phyloP scores from a whole-genome alignment of 495 filamentous ascomycete species.

The Podospora australis region DNA sequence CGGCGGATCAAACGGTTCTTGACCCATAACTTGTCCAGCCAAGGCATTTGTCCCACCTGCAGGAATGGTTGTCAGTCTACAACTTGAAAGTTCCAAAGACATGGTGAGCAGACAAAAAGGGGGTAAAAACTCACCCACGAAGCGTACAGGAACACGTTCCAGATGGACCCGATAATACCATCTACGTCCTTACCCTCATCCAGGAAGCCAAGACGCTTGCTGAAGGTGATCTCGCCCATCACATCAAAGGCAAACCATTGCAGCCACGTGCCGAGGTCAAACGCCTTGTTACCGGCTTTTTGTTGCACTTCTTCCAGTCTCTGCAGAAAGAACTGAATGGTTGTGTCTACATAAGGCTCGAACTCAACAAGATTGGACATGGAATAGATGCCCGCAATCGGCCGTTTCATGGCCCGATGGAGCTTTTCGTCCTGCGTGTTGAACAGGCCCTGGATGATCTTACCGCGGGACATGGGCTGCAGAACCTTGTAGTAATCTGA shows the following conservation, averaged over 20 bases:
- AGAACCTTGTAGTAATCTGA: slow-evolving; percentile 13
- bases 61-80: background rate
- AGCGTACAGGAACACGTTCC: slow-evolving; percentile 8
- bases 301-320: slow-evolving; percentile 3
- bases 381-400: slow-evolving; percentile 10
- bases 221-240: slow-evolving; percentile 18
- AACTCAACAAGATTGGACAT: slow-evolving; percentile 14
- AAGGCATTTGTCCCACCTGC: slow-evolving; percentile 12
- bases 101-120: too few species aligned
- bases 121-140: background rate
- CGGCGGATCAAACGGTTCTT: slow-evolving; percentile 7
- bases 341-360: slow-evolving; percentile 11
- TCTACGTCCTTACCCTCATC: slow-evolving; percentile 13
- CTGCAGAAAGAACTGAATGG: slow-evolving; percentile 7
- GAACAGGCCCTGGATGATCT: slow-evolving; percentile 14
- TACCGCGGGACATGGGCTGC: slow-evolving; percentile 11
- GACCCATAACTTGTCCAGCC: slow-evolving; percentile 8
- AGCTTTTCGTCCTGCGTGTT: slow-evolving; percentile 20
- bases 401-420: slow-evolving; percentile 12
- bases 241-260: slow-evolving; percentile 23
- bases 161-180: slow-evolving; percentile 11
- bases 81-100: background rate
- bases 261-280: slow-evolving; percentile 12
- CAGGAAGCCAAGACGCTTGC: slow-evolving; percentile 15
- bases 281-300: background rate